phyloP scores from a whole-genome alignment of 306 rosid species.

The Leucaena leucocephala region DNA sequence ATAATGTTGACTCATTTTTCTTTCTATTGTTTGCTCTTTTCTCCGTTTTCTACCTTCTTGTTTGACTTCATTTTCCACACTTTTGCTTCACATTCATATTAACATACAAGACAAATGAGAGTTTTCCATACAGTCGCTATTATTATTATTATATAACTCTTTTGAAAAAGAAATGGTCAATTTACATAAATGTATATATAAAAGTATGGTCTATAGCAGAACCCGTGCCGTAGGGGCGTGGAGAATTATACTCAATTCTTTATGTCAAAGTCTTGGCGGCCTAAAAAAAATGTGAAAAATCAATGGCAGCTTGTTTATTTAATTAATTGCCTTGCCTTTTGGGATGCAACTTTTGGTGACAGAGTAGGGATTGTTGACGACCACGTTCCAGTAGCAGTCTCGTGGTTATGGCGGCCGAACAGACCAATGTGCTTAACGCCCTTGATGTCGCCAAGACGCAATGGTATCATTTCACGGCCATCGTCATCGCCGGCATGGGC shows the following conservation, averaged over 20 bases:
- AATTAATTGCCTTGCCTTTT: background rate
- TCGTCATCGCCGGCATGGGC: constrained; percentile 51
- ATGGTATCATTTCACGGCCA: constrained; percentile 46
- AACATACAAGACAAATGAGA: too few relatives aligned
- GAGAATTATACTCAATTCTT: too few relatives aligned
- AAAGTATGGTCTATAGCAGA: too few relatives aligned
- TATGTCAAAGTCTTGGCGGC: background rate
- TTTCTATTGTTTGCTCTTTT: background rate
- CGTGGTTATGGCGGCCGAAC: background rate
- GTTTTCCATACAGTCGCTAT: too few relatives aligned
- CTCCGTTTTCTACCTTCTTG: background rate
- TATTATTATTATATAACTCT: too few relatives aligned
- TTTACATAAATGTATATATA: too few relatives aligned
- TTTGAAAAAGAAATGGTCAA: too few relatives aligned
- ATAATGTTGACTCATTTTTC: background rate
- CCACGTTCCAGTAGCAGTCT: too few relatives aligned
- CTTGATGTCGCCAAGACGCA: constrained; percentile 49
- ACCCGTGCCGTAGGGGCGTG: too few relatives aligned
- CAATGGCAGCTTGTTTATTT: background rate
- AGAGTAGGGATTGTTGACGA: background rate
- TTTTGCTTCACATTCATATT: background rate
- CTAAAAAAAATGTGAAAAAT: too few relatives aligned
- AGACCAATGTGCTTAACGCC: constrained; percentile 15
- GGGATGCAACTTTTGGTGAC: background rate
- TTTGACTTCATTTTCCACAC: background rate